These are phyloP conservation scores for Colletotrichum endophyticum DNA, from an alignment of 2,329 filamentous ascomycete genomes.

Conservation along the genomic window DNA sequence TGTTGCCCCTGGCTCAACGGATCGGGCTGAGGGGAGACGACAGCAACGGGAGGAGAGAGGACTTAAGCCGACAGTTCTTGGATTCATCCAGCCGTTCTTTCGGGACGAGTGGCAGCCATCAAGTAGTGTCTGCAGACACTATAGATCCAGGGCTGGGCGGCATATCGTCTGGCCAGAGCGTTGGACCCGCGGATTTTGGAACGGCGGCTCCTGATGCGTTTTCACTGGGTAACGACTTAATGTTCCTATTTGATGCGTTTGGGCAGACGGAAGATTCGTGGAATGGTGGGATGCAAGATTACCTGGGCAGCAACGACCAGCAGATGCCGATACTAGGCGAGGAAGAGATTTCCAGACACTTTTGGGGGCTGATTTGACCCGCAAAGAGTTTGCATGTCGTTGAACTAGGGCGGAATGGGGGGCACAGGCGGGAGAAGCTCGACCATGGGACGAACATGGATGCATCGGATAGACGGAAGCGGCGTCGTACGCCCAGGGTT, in stretches of 20 bases:
- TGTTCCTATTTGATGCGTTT: conserved; percentile 39
- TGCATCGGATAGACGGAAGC: not conserved
- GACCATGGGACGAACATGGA: not conserved
- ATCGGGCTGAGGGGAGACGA: conserved; percentile 26
- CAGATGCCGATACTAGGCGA: conserved; percentile 17
- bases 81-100: not conserved
- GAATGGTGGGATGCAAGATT: not conserved
- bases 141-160: not conserved
- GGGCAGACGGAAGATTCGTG: conserved; percentile 22
- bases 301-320: not conserved
- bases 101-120: not conserved
- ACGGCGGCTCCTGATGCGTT: conserved; percentile 32
- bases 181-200: not conserved
- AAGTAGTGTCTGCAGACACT: not conserved
- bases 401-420: not conserved
- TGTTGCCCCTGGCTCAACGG: conserved; percentile 33
- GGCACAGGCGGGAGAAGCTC: not conserved
- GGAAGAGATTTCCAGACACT: conserved; percentile 33
- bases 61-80: not conserved
- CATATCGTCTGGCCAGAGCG: not conserved
- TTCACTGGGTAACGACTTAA: conserved; percentile 36
- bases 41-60: not conserved
- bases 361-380: conserved; percentile 33
- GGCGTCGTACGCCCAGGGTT: not conserved
- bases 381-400: not conserved